Evolutionary conservation across 768 basidiomycete genomes (phyloP).

Genomic region (Hebeloma cylindrosporum): DNA sequence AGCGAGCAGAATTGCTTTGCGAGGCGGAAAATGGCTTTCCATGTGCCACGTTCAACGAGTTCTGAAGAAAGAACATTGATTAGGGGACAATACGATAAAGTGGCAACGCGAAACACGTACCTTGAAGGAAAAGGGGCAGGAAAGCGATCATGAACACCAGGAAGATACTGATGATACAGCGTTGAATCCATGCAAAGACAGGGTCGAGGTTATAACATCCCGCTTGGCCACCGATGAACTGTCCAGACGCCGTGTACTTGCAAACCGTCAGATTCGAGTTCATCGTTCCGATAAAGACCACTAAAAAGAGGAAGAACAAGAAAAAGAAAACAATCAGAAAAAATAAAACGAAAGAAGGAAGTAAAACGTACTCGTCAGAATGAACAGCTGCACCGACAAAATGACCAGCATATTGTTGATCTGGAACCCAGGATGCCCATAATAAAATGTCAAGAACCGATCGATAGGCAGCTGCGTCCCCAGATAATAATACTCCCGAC

Average conservation of each 20-base stretch:
- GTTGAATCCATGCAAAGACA: constrained; percentile 93
- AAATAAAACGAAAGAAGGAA: not conserved
- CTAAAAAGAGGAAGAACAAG: constrained; percentile 36
- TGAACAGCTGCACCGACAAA: constrained; percentile 92
- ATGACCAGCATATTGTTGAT: constrained; percentile 99
- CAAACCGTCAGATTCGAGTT: constrained; percentile 82
- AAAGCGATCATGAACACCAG: constrained; percentile 98
- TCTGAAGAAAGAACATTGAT: constrained; percentile 49
- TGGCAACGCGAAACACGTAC: constrained; percentile 38
- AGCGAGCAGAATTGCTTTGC: constrained; percentile 93
- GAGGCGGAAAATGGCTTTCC: constrained; percentile 87
- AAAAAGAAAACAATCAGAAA: constrained; percentile 14
- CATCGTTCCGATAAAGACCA: constrained; percentile 93
- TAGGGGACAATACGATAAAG: not conserved
- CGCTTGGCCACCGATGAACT: constrained; percentile 71
- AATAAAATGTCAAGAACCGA: constrained; percentile 99
- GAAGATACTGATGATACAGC: constrained; percentile 97
- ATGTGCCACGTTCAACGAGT: constrained; percentile 92
- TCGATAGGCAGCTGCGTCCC: constrained; percentile 98
- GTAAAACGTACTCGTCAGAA: constrained; percentile 73
- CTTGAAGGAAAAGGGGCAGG: constrained; percentile 93
- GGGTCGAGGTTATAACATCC: constrained; percentile 96
- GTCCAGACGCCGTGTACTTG: constrained; percentile 68
- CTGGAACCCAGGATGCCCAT: constrained; percentile 99
- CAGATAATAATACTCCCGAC: constrained; percentile 97